phyloP scores from a whole-genome alignment of 345 rosid genomes.

The Heritiera fomes region DNA sequence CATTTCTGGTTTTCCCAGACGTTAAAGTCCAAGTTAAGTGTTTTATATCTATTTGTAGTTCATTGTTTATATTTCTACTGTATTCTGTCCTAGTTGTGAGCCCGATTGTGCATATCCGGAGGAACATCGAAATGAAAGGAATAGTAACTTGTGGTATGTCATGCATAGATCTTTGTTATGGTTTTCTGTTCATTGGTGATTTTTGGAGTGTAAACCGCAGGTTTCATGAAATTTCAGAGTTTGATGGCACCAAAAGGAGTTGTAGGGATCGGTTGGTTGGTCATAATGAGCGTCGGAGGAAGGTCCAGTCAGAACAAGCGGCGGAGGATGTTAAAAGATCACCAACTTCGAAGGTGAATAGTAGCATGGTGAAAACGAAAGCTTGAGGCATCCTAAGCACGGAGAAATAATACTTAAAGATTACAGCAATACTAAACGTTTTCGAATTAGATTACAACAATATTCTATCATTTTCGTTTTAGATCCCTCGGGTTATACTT shows the following conservation, averaged over 20 bases:
- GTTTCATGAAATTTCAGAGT: constrained; percentile 28
- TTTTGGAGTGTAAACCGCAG: constrained; percentile 1
- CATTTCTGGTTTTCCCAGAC: background rate
- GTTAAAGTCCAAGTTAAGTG: background rate
- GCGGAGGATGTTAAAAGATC: background rate
- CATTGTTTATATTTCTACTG: background rate
- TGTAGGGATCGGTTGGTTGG: constrained; percentile 32
- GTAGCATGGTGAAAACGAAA: background rate
- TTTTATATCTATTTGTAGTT: too few species aligned
- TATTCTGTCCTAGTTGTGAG: background rate
- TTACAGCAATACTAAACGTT: background rate
- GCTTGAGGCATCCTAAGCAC: background rate
- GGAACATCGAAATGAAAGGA: background rate
- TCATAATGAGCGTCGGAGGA: constrained; percentile 27
- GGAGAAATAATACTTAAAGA: background rate
- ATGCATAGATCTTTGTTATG: background rate
- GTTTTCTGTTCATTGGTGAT: background rate
- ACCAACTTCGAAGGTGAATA: background rate
- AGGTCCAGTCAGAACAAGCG: constrained; percentile 8
- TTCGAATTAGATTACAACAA: background rate
- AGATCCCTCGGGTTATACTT: background rate
- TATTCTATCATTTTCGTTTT: background rate
- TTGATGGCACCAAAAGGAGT: constrained; percentile 30
- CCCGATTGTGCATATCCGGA: background rate
- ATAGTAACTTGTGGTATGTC: background rate